Evolutionary conservation across 352 stramenopile species (phyloP).

Genomic region (Globisporangium uncinulatum): DNA sequence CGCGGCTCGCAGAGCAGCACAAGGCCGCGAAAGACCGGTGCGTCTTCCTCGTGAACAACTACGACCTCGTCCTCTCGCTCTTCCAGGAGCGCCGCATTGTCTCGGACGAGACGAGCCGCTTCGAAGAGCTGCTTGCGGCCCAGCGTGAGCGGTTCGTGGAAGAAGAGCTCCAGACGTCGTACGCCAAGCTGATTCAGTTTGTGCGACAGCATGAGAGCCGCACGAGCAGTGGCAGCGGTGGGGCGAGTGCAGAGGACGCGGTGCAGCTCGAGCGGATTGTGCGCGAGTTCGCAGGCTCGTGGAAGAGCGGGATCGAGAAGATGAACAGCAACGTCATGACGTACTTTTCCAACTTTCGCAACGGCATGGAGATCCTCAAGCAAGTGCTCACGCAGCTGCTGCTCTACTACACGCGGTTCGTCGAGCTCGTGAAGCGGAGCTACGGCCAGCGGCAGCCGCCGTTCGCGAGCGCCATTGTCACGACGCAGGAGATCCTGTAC

Average conservation of each 20-base stretch:
- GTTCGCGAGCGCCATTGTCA: constrained; percentile 94
- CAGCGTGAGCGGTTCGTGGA: constrained; percentile 97
- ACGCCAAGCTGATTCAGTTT: constrained; percentile 97
- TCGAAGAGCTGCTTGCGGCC: constrained; percentile 90
- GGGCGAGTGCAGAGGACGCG: constrained; percentile 32
- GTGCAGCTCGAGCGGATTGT: constrained; percentile 93
- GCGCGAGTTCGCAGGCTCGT: constrained; percentile 93
- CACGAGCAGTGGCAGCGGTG: constrained; percentile 18
- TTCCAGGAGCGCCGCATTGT: constrained; percentile 93
- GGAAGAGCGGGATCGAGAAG: constrained; percentile 95
- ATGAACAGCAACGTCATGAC: constrained; percentile 98
- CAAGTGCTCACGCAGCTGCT: constrained; percentile 97
- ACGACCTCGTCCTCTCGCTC: constrained; percentile 93
- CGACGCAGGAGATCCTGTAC: constrained; percentile 94
- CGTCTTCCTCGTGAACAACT: constrained; percentile 99
- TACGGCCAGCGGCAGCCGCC: constrained; percentile 58
- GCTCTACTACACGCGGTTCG: constrained; percentile 98
- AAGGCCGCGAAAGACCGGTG: constrained; percentile 90
- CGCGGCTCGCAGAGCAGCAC: constrained; percentile 90
- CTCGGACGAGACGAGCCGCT: constrained; percentile 92
- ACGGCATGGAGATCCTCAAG: constrained; percentile 99
- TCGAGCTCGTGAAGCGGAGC: constrained; percentile 94
- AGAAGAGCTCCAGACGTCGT: constrained; percentile 91
- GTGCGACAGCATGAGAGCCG: constrained; percentile 93
- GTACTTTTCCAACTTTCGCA: constrained; percentile 98